Evolutionary conservation across 179 eudicot genomes (phyloP), one percentile per base, ranked within the genome.

Genomic region (Beta macrorhiza): DNA sequence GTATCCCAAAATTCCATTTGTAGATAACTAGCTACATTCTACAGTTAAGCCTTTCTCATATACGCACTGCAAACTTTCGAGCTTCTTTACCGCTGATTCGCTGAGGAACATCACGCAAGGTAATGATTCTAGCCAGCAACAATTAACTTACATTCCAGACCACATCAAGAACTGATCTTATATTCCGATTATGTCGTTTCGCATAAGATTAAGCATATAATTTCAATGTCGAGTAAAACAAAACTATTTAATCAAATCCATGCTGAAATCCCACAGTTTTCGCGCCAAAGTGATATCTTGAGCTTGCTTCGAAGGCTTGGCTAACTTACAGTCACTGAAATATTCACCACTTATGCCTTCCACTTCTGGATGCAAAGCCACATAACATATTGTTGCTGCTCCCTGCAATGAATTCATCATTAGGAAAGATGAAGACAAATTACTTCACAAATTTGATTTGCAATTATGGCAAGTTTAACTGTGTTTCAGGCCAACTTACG

Each of bases 371-470:
- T 86, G 85, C 45, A 86, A 79, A 55, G 88, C 88, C 62, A 86
- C 78, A 74, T 86, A 86, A 74, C 88, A 86, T 53, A 81, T 80
- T 45, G 88, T 86, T 37, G 88, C 88, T 29, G 88, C 88, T 57
- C 88, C 88, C 88, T 86, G 79, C 67, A 78, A 69, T 22, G 49
- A 56, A 22, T n/a, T 76, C 63, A 42, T 42, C 25, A 72, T 72
- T 5, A 67, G 37, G 15, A 19, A 7, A 20, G 37, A 64, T 64
- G 42, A 3, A 10, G 37, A 22, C 9, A 20, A 20, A 63, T 20
- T 20, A 22, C 11, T 20, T 63, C 62, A 58, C 10, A 49, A 14
- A 58, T 58, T 14, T 14, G 2, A 58, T 58, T 14, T 58, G 19
- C 15, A 58, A 5, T 7, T 15, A 25, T 70, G 45, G 29, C 29